Percentiles rank a stretch among this genome's conserved stretches.
Evolutionary conservation across 176 grass and related monocot species (phyloP).

Genomic region (Carex littledalei): DNA sequence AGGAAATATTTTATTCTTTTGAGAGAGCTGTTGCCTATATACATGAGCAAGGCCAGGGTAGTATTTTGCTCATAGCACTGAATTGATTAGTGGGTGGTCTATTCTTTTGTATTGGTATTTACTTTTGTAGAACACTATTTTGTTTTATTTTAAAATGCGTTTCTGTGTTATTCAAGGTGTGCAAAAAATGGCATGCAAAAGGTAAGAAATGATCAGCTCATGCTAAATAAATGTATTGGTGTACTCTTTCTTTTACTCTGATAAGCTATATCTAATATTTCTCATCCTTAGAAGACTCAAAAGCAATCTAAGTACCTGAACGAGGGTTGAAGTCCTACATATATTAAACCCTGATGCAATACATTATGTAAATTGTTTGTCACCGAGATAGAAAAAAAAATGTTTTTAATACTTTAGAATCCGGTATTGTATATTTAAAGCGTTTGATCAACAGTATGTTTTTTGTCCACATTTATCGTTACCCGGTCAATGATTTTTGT

Average conservation of each 20-base stretch:
- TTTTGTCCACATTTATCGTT: too few species aligned
- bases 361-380: too few species aligned
- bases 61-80: background rate
- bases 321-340: background rate
- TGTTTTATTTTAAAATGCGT: background rate
- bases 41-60: background rate
- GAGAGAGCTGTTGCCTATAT: background rate
- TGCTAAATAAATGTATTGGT: background rate
- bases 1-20: constrained; percentile 9
- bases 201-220: background rate
- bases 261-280: background rate
- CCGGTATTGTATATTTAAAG: too few species aligned
- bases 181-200: background rate
- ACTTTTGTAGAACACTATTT: constrained; percentile 11
- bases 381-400: too few species aligned
- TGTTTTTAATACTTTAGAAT: too few species aligned
- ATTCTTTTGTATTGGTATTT: constrained; percentile 25
- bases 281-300: background rate
- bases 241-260: background rate
- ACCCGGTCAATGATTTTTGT: too few species aligned
- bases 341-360: background rate
- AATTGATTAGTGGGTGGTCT: constrained; percentile 1
- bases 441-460: too few species aligned
- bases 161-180: background rate
- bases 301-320: background rate